phyloP scores from a whole-genome alignment of 2,329 filamentous ascomycete species.

The Colletotrichum magnum region DNA sequence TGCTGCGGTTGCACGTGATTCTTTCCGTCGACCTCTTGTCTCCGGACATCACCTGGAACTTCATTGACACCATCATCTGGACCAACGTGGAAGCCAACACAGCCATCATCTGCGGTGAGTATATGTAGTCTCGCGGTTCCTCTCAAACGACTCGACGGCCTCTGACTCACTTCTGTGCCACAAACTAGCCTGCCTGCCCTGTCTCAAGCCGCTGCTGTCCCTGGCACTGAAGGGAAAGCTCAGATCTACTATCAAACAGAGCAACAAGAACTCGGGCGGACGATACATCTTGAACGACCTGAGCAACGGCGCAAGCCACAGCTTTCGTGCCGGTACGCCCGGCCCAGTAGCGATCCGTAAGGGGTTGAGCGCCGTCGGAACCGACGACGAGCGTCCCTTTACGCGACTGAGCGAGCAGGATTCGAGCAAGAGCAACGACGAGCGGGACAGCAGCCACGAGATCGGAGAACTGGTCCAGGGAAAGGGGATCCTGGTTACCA shows the following conservation, averaged over 20 bases:
- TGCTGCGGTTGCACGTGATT: conserved; percentile 38
- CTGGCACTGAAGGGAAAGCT: conserved; percentile 1
- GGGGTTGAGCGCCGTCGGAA: neutral
- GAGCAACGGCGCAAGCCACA: neutral
- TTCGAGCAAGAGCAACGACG: neutral
- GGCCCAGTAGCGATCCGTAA: neutral
- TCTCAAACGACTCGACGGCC: neutral
- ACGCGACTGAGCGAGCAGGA: conserved; percentile 3
- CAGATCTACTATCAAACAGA: neutral
- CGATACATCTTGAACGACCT: neutral
- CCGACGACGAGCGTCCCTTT: conserved; percentile 21
- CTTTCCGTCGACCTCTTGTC: conserved; percentile 35
- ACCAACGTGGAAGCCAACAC: conserved; percentile 44
- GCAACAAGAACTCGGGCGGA: neutral
- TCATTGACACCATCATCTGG: conserved; percentile 43
- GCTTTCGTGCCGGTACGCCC: neutral
- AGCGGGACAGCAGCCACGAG: neutral
- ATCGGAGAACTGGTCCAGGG: neutral
- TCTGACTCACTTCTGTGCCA: neutral
- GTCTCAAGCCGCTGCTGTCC: conserved; percentile 10
- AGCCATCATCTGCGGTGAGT: conserved; percentile 45
- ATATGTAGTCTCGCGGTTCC: neutral
- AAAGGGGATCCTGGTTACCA: neutral
- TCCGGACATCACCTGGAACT: conserved; percentile 47
- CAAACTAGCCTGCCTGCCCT: conserved; percentile 5